Base-by-base conservation (phyloP, 345 rosid genomes). In the Passiflora organensis region DNA sequence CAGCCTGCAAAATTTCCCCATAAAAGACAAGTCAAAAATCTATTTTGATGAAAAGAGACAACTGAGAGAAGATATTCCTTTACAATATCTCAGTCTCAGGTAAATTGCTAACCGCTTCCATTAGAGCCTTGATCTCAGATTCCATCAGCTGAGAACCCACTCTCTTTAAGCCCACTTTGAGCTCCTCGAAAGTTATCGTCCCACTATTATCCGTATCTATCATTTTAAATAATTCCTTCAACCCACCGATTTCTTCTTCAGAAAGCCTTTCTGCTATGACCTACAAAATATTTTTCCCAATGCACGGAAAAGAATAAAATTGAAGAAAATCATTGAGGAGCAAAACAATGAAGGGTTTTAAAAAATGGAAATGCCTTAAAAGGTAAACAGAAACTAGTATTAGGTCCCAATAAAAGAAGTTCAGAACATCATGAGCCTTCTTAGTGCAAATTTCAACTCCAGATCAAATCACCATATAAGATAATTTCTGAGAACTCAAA, bases 231-330 rank as follows among this genome's bases (percentile, higher is more conserved):
- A 93, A 49, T 76, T 93, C 99, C 69, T 77, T 93, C 63, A 93
- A 70, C 23, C 99, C 99, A 61, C 95, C 96, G 50, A 89, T 93
- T 56, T 93, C 99, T 83, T 93, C 99, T 66, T 93, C 99, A 0
- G 99, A 93, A 55, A 89, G 91, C 62, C 88, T 84, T 79, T 93
- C 99, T 59, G 99, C 99, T 44, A 93, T 93, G 18, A 93, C 99
- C 99, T 91, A 72, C 38, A 68, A 55, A 47, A 51, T 32, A 20
- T 46, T 38, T 51, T 38, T 13, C n/a, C n/a, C 20, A 16, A 51
- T 13, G 56, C 39, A 51, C 3, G 8, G 34, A 46, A 23, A 46
- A 21, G 20, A 12, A 46, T 46, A 24, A 11, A 46, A 21, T 15
- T n/a, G n/a, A n/a, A 21, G 12, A 46, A 2, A 21, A 6, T 18